These are phyloP conservation scores for Silene vulgaris DNA, from an alignment of 179 eudicot species.

Conservation along the genomic window DNA sequence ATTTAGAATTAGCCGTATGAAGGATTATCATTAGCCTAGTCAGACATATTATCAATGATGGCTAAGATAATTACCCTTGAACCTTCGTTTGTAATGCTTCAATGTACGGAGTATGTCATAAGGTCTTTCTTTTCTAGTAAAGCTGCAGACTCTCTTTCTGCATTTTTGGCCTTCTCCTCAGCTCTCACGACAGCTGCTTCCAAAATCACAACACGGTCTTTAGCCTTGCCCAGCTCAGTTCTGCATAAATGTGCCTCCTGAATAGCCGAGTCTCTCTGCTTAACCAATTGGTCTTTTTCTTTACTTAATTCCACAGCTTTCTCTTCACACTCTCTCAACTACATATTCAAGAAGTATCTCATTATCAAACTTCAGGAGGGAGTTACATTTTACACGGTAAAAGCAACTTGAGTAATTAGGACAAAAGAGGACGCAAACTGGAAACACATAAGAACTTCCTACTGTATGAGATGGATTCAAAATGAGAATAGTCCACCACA, in stretches of 20 bases:
- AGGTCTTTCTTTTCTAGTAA: conserved; percentile 76
- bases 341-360: conserved; percentile 22
- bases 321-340: conserved; percentile 68
- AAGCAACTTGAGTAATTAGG: not conserved
- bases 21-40: not conserved
- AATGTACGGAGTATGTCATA: conserved; percentile 54
- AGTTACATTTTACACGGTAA: not conserved
- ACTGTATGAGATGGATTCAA: too few species aligned
- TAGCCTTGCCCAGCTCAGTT: conserved; percentile 87
- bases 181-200: conserved; percentile 93
- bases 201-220: conserved; percentile 73
- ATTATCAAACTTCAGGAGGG: not conserved
- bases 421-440: not conserved
- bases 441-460: too few species aligned
- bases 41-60: conserved; percentile 6
- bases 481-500: too few species aligned
- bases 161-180: conserved; percentile 72
- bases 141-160: conserved; percentile 57
- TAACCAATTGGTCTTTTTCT: conserved; percentile 57
- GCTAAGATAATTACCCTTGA: conserved; percentile 53
- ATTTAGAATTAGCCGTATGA: not conserved
- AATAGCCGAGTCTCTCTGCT: conserved; percentile 68
- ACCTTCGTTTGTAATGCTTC: conserved; percentile 63
- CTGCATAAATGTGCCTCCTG: conserved; percentile 97
- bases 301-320: conserved; percentile 42